Evolutionary conservation across 352 stramenopile genomes (phyloP), one percentile per base, ranked within the genome.

Genomic region (Globisporangium paroecandrum): DNA sequence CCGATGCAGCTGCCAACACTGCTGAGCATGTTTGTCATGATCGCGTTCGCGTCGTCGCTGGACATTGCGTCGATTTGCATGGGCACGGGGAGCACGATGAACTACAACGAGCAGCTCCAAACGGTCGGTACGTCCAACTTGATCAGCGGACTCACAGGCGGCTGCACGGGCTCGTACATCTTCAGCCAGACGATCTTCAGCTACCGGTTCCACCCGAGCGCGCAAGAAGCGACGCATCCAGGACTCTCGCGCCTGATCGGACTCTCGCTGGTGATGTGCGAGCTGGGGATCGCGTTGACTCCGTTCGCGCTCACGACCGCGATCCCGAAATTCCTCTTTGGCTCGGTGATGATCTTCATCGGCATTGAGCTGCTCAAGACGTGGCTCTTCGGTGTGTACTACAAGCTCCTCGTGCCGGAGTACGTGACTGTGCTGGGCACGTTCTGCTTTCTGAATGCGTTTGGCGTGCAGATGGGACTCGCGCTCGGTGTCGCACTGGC

Each of bases 301-400:
- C 95, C 95, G 12, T 81, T 98, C 54, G 89, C 95, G 29, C 75
- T 99, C 10, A 90, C 98, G 46, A 80, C 87, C 6, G 89, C 96
- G 61, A 75, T 99, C 8, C 97, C 97, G 1, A 98, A 98, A 73
- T 97, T 98, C 65, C 98, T 99, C 68, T 99, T 99, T 75, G 97
- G 96, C 18, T 93, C 90, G n/a, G 78, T 99, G 20, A 89, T 99
- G 65, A 90, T 98, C 5, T 97, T 99, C 76, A 98, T 99, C 70
- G 96, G 93, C 38, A 77, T 98, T 5, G 97, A 99, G 69, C 75
- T 99, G 8, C 91, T 99, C 76, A 89, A 86, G 63, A 85, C 82
- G 0, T 93, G 85, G 85, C 69, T 93, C 7, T 62, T 91, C 22
- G 79, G 73, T 10, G 81, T 89, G 13, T 85, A 76, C 38, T 70